Conservation (phyloP, 2,329 filamentous ascomycete genomes). For the Colletotrichum neosansevieriae region DNA sequence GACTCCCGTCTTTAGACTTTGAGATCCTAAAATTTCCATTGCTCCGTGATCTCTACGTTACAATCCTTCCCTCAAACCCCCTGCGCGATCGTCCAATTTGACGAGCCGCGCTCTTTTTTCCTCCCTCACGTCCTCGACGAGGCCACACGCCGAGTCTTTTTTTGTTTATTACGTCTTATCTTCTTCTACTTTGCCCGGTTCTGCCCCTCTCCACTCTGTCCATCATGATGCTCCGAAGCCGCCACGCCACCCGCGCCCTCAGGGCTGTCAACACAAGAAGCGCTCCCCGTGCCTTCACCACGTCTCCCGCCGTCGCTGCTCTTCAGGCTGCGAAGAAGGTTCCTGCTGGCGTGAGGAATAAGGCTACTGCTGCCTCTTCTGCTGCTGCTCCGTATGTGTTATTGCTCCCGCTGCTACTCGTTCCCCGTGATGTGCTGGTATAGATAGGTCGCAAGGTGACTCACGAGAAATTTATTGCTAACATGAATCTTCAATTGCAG, state of each 20-base stretch:
- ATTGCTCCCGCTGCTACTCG: not conserved
- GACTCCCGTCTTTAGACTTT: slow-evolving; percentile 6
- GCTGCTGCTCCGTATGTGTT: slow-evolving; percentile 65
- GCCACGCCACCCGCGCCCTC: slow-evolving; percentile 61
- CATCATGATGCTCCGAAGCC: slow-evolving; percentile 61
- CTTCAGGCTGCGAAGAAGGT: slow-evolving; percentile 55
- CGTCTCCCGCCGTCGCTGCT: slow-evolving; percentile 52
- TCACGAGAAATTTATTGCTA: slow-evolving; percentile 32
- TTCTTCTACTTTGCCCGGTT: slow-evolving; percentile 12
- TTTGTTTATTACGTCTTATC: slow-evolving; percentile 19
- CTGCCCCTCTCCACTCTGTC: slow-evolving; percentile 36
- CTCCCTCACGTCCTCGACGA: slow-evolving; percentile 21
- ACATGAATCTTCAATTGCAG: slow-evolving; percentile 52
- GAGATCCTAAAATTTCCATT: slow-evolving; percentile 27
- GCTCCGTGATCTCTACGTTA: slow-evolving; percentile 26
- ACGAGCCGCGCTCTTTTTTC: slow-evolving; percentile 30
- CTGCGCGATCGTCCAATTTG: slow-evolving; percentile 38
- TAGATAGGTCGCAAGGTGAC: slow-evolving; percentile 1
- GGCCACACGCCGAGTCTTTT: slow-evolving; percentile 31
- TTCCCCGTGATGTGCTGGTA: not conserved
- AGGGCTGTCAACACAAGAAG: slow-evolving; percentile 55
- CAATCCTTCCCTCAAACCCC: slow-evolving; percentile 5
- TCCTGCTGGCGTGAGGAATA: slow-evolving; percentile 57
- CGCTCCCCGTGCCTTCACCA: slow-evolving; percentile 54
- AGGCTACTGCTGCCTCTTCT: slow-evolving; percentile 62